Evolutionary conservation across 495 filamentous ascomycete genomes (phyloP), one percentile per base, ranked within the genome.

Genomic region (Parathielavia appendiculata): DNA sequence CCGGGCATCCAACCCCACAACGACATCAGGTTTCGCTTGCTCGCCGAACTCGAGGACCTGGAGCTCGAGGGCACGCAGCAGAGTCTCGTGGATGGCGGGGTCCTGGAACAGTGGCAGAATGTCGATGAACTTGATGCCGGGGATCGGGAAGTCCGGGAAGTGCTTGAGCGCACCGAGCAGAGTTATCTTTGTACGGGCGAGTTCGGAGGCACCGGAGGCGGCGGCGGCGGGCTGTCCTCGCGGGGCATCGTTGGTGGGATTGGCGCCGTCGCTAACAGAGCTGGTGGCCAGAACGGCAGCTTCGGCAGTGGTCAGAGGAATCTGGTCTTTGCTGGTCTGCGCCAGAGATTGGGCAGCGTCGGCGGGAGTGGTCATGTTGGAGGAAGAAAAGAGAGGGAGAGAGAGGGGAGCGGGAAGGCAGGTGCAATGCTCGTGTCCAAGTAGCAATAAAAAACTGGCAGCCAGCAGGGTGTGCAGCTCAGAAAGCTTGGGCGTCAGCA

Each of bases 81-180:
- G 85, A 26, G 83, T 78, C 55, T 79, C 77, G 74, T 97, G 93
- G 51, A 91, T 75, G 26, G 71, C 66, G n/a, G 84, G 83, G 63
- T 89, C 79, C 71, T 87, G 86, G 79, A 99, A 99, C 64, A 99
- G 86, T 35, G 93, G 95, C 58, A 99, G 84, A 76, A 99, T 97
- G 75, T 99, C 95, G 81, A 97, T 90, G 75, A 99, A 99, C 56
- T 95, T 81, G 69, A 99, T 91, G 71, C 95, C 95, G 7, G 88
- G 87, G 50, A 87, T 86, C 36, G 95, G 95, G 76, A 99, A 97
- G 80, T 99, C 91, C 58, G 88, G 87, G 76, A 88, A 96, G 73
- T 88, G 86, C 70, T 75, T 75, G 30, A 82, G 73, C 47, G 77
- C 70, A 51, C 73, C 70, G 59, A 73, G 67, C 45, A 83, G 74